Evolutionary conservation across 805 yeast species (phyloP), one percentile per base, ranked within the genome.

Genomic region (Saccharomycopsis lassenensis): DNA sequence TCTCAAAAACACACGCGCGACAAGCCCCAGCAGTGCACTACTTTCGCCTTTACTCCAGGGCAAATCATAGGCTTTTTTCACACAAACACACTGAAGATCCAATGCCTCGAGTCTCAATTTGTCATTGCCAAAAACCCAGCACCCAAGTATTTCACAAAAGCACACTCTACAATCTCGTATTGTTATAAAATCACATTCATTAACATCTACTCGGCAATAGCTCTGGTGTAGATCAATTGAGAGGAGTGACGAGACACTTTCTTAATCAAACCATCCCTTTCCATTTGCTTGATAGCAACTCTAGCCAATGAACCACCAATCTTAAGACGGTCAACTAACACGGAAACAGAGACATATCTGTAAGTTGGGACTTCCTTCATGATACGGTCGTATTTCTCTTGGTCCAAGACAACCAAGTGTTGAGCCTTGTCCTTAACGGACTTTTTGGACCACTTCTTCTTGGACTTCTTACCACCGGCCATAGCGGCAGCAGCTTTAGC

Each of bases 371-470:
- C 96, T 63, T 91, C 99, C 83, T 91, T 91, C 72, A 86, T 67
- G 73, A 91, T 83, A 77, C 96, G 85, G 93, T 91, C 98, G 75
- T 81, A 89, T 67, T 89, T 84, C 57, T 91, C 94, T 76, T 91
- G 96, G 70, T 91, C 99, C 61, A 91, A 75, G 67, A 83, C 73
- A 61, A 91, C 87, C 63, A 86, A 78, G 78, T 91, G 98, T 68
- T 84, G 89, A 59, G 98, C 97, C 94, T 83, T 89, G 74, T 91
- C 99, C 87, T 93, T 91, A 69, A 86, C 95, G 80, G 93, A 86
- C 71, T 95, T 95, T 80, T 89, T 87, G 82, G 94, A 83, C 98
- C 97, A 91, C 95, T 91, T 91, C 94, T 91, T 89, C 86, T 91
- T 91, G 71, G 95, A 85, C 66, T 89, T 86, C 83, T 87, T 87